Base-by-base conservation (phyloP, 805 yeast species). In the Kazachstania africana region DNA sequence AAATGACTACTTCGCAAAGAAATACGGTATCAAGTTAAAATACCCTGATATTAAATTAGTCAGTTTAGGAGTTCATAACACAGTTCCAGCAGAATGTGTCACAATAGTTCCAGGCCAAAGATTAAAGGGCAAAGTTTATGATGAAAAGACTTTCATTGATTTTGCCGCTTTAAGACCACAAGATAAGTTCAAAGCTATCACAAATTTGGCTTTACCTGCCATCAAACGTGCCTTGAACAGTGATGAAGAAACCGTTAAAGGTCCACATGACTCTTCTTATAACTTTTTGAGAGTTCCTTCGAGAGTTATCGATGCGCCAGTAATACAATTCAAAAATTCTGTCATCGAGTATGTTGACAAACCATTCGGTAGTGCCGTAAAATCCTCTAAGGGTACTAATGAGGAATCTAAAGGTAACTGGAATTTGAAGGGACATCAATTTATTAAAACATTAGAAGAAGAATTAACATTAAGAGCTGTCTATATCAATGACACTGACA, bases 231-330 rank as follows among this genome's bases (percentile, higher is more conserved):
- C 46, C 21, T 35, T 45, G 31, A 27, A 30, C 10, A 17, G 25
- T 12, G 34, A 33, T 4, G 36, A 35, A 23, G 21, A 34, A 9
- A 29, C 16, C 17, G 33, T 17, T 24, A 20, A 16, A 13, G 38
- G 39, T 27, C 35, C 36, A 12, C 36, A 33, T 21, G 31, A 28
- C 25, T 23, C 42, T 10, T 28, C 17, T 4, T 36, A 31, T 26
- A 27, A 28, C 17, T 43, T 45, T 35, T 29, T 45, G 27, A 43
- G 27, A 16, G 47, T 45, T 17, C 47, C 49, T 32, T 43, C 47
- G 19, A 41, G 47, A 27, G 38, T 45, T 28, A 41, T 45, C 25
- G 47, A 45, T 26, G 40, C 49, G n/a, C 49, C 49, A 19, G 35
- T 37, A 14, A 41, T 45, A 29, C 39, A 39, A 28, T 43, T 33